phyloP scores from a whole-genome alignment of 495 filamentous ascomycete species.

The Chaetomidium leptoderma region DNA sequence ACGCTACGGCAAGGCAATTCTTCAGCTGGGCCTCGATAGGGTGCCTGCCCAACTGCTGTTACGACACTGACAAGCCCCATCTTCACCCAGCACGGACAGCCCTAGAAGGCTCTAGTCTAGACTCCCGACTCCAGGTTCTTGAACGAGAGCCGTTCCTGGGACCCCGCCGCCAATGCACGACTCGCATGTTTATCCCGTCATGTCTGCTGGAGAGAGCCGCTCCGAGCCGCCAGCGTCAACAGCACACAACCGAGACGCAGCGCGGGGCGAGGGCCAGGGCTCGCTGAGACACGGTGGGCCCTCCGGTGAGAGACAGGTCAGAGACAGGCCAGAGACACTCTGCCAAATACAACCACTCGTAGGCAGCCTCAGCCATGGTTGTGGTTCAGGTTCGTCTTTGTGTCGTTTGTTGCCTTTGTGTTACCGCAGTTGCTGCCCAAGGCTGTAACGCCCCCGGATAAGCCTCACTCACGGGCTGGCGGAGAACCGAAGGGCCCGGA shows the following conservation, averaged over 20 bases:
- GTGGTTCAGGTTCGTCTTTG: background rate
- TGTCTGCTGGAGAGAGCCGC: background rate
- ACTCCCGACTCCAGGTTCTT: background rate
- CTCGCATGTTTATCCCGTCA: conserved; percentile 1
- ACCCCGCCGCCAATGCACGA: conserved; percentile 6
- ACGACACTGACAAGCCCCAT: background rate
- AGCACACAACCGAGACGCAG: background rate
- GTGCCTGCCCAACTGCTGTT: background rate
- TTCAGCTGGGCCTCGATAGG: background rate
- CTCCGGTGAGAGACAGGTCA: conserved; percentile 13
- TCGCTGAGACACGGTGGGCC: conserved; percentile 5
- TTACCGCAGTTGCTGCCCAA: conserved; percentile 10
- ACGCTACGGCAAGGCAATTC: conserved; percentile 4
- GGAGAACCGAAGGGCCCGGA: background rate
- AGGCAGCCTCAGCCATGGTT: background rate
- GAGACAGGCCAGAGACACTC: background rate
- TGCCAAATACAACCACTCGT: background rate
- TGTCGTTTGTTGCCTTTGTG: conserved; percentile 1
- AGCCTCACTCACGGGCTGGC: background rate
- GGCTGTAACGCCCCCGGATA: background rate
- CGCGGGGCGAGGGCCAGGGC: background rate
- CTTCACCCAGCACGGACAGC: too few species aligned
- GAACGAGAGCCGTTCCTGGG: background rate
- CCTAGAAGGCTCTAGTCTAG: too few species aligned
- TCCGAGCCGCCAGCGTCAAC: background rate